Percentiles rank a stretch among this genome's conserved stretches.
Conservation (phyloP, 768 basidiomycete genomes). For the Boletus bicolor region DNA sequence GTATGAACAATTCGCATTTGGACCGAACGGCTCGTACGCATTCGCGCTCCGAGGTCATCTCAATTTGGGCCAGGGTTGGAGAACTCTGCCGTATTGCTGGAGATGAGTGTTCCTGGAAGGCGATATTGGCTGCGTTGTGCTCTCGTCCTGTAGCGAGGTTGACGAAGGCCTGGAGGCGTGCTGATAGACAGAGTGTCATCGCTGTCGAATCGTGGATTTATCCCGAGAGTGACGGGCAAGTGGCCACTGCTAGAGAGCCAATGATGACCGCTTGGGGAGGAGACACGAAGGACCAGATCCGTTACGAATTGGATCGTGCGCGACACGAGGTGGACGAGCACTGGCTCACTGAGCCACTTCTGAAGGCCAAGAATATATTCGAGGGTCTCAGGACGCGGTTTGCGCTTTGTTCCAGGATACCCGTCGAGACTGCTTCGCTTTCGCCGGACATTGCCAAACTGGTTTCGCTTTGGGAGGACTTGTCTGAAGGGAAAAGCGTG, state of each 20-base stretch:
- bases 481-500: conserved; percentile 36
- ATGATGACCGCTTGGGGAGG: conserved; percentile 69
- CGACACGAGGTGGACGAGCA: conserved; percentile 43
- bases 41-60: conserved; percentile 68
- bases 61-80: conserved; percentile 68
- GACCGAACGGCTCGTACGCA: conserved; percentile 58
- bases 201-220: conserved; percentile 70
- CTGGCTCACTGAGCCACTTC: conserved; percentile 42
- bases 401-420: conserved; percentile 46
- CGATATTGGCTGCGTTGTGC: conserved; percentile 67
- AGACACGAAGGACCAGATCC: conserved; percentile 45
- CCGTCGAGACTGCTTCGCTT: conserved; percentile 37
- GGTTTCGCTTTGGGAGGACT: conserved; percentile 56
- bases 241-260: conserved; percentile 36
- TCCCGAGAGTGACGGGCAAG: conserved; percentile 35
- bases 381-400: conserved; percentile 50
- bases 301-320: conserved; percentile 46
- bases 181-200: conserved; percentile 54
- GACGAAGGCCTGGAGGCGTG: conserved; percentile 78
- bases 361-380: conserved; percentile 44
- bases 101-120: conserved; percentile 78
- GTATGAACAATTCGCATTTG: conserved; percentile 22
- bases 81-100: conserved; percentile 70
- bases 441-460: conserved; percentile 48
- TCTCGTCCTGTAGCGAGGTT: conserved; percentile 72